These are phyloP conservation scores for Priceomyces haplophilus DNA, from an alignment of 805 yeast species.

Conservation along the genomic window DNA sequence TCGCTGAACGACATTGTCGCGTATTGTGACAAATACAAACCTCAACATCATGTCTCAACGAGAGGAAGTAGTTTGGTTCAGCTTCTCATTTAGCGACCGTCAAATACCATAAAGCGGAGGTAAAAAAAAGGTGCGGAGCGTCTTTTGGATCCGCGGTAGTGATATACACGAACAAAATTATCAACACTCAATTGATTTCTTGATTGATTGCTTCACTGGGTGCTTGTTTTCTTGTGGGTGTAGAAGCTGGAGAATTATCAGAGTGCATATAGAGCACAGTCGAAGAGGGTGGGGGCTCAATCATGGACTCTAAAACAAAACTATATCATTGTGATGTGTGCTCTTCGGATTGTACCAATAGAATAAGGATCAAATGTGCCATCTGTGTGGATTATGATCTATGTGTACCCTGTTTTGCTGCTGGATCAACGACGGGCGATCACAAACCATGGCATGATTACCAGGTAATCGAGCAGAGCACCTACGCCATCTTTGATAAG, in stretches of 20 bases:
- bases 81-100: background rate
- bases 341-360: slow-evolving; percentile 89
- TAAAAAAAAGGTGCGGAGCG: background rate
- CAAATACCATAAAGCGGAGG: background rate
- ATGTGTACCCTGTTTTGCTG: slow-evolving; percentile 96
- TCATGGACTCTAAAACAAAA: slow-evolving; percentile 38
- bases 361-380: slow-evolving; percentile 90
- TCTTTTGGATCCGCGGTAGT: background rate
- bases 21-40: background rate
- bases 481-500: slow-evolving; percentile 83
- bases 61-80: background rate
- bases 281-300: background rate
- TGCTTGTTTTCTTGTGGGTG: background rate
- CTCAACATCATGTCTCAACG: background rate
- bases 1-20: no score
- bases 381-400: slow-evolving; percentile 89
- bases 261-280: slow-evolving; percentile 4
- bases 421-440: slow-evolving; percentile 73
- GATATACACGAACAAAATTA: background rate
- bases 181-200: slow-evolving; percentile 1
- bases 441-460: slow-evolving; percentile 96
- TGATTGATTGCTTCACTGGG: slow-evolving; percentile 2
- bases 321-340: slow-evolving; percentile 91
- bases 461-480: slow-evolving; percentile 87
- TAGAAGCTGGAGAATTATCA: background rate